Evolutionary conservation across 2,329 filamentous ascomycete genomes (phyloP).

Genomic region (Septoria linicola): DNA sequence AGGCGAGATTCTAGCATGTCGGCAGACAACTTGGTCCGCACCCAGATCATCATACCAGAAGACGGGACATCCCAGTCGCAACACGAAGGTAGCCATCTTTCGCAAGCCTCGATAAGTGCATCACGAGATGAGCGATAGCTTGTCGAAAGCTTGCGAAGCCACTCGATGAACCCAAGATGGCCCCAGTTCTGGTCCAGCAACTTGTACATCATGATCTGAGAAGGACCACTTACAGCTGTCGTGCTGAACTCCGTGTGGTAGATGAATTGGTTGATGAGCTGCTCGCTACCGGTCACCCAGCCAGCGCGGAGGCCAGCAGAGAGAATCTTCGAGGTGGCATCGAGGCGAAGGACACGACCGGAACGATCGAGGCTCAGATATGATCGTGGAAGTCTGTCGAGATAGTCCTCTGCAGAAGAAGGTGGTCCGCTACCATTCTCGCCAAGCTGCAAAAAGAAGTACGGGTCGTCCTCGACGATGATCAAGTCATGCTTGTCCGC

Average conservation of each 20-base stretch:
- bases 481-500: conserved; percentile 32
- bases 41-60: conserved; percentile 34
- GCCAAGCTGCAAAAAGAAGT: conserved; percentile 31
- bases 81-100: conserved; percentile 27
- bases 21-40: conserved; percentile 5
- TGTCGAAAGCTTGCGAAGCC: conserved; percentile 31
- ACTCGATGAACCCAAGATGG: conserved; percentile 35
- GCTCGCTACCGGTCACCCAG: conserved; percentile 35
- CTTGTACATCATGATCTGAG: conserved; percentile 37
- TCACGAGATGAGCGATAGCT: conserved; percentile 31
- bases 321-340: conserved; percentile 38
- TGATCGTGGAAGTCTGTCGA: conserved; percentile 27
- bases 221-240: conserved; percentile 29
- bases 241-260: conserved; percentile 29
- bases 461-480: conserved; percentile 38
- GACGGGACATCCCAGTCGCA: conserved; percentile 29
- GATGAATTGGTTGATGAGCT: conserved; percentile 34
- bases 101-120: conserved; percentile 32
- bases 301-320: conserved; percentile 36
- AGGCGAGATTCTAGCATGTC: neutral
- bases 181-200: conserved; percentile 38
- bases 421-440: neutral
- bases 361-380: conserved; percentile 39
- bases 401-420: conserved; percentile 11
- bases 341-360: conserved; percentile 38